Evolutionary conservation across 1,284 basidiomycete genomes (phyloP), one percentile per base, ranked within the genome.

Genomic region (Sphagnurus paluster): DNA sequence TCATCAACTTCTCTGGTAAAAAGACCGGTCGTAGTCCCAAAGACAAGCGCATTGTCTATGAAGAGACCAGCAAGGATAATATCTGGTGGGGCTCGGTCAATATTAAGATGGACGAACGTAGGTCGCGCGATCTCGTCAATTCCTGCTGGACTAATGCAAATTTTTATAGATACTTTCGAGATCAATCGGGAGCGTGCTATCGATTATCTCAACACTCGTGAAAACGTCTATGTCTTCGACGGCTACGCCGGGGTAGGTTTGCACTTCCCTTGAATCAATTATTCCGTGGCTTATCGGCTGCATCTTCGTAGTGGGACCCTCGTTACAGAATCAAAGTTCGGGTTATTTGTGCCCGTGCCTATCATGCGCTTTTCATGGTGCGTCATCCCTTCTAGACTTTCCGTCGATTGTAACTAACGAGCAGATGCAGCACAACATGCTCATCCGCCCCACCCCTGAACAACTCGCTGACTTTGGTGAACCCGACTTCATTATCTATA

Each of bases 51-150:
- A 98, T 99, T 62, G 97, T 99, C 65, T 98, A 82, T 68, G 96
- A 99, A 70, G 96, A 99, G 63, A 90, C 92, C 47, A 91, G 87
- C 72, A 98, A 94, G 71, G 94, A 98, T 66, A 86, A 98, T 57
- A 90, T 99, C 69, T 99, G 97, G 96, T 99, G 97, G 97, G 96
- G 97, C 36, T 90, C 93, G 44, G 95, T 99, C 62, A 99, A 99
- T 78, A 99, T 99, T 76, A 97, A 97, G 80, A 90, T 98, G 87
- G 96, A 98, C 65, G 91, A 91, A 62, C 88, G 90, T 93, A 65
- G 61, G 90, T 80, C 26, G 17, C 48, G 30, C n/a, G 26, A 29
- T 14, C 24, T 44, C 39, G 42, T 30, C 6, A 21, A 21, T 33
- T 32, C 23, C 14, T 8, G 13, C 34, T 39, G 8, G 37, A 43